A percentile compares a stretch with the other conserved stretches of the same genome.
Evolutionary conservation across 108 stramenopile genomes (phyloP).

Genomic region (Phaeodactylum tricornutum): DNA sequence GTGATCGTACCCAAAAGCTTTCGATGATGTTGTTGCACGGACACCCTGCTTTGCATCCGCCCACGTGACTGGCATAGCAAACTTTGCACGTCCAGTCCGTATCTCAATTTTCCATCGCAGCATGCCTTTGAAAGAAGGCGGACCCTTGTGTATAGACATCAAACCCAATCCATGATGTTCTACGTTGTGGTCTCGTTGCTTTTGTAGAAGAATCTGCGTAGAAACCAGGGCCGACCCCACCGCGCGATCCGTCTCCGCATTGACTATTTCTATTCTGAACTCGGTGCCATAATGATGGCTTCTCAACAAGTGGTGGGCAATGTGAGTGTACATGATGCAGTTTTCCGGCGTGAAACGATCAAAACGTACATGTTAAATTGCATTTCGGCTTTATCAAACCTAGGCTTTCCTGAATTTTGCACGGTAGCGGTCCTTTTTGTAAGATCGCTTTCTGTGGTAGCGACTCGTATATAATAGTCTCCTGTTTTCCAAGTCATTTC

Average conservation of each 20-base stretch:
- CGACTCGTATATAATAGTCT: constrained; percentile 76
- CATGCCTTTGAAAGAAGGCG: too few relatives aligned
- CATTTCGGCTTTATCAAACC: constrained; percentile 60
- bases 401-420: constrained; percentile 49
- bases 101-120: too few relatives aligned
- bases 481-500: constrained; percentile 29
- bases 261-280: constrained; percentile 68
- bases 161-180: too few relatives aligned
- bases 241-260: constrained; percentile 55
- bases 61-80: too few relatives aligned
- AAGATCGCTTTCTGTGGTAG: constrained; percentile 32
- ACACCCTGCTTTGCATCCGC: too few relatives aligned
- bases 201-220: constrained; percentile 62
- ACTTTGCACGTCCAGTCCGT: too few relatives aligned
- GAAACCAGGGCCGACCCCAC: constrained; percentile 56
- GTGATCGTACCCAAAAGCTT: too few relatives aligned
- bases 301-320: too few relatives aligned
- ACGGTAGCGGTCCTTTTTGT: constrained; percentile 54
- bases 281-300: constrained; percentile 61
- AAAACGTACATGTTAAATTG: constrained; percentile 29
- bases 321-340: too few relatives aligned
- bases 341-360: background rate
- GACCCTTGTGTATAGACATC: too few relatives aligned
- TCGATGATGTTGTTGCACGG: too few relatives aligned
- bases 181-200: constrained; percentile 50